Evolutionary conservation across 1,284 basidiomycete genomes (phyloP).

Genomic region (Inonotus obliquus): DNA sequence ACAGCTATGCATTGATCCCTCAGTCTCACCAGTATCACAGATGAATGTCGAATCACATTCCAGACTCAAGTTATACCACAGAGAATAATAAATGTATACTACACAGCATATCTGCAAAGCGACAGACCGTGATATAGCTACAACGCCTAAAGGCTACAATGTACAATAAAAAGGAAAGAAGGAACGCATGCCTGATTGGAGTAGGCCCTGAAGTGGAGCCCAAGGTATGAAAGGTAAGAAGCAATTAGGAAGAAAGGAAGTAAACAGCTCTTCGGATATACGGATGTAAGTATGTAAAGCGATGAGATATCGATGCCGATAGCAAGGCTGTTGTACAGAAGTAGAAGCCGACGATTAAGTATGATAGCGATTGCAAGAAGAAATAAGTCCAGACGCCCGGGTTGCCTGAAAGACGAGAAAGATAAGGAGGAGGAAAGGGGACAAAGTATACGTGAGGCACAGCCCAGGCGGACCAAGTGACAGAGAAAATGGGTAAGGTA

Average conservation of each 20-base stretch:
- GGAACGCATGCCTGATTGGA: not conserved
- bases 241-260: conserved; percentile 1
- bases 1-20: too few species aligned
- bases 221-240: conserved; percentile 1
- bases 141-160: not conserved
- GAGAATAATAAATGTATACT: not conserved
- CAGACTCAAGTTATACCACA: too few species aligned
- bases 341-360: not conserved
- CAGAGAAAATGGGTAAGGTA: not conserved
- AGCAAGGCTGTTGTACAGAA: not conserved
- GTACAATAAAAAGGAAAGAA: not conserved
- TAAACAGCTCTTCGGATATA: not conserved
- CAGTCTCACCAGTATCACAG: too few species aligned
- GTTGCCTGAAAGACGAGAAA: not conserved
- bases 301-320: not conserved
- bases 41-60: too few species aligned
- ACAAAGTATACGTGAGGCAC: not conserved
- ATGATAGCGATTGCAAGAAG: not conserved
- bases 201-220: not conserved
- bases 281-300: not conserved
- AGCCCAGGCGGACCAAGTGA: not conserved
- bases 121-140: not conserved
- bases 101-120: not conserved
- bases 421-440: not conserved
- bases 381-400: not conserved